Evolutionary conservation across 192 early-diverging fungal genomes (phyloP).

Genomic region (Cetraspora pellucida): DNA sequence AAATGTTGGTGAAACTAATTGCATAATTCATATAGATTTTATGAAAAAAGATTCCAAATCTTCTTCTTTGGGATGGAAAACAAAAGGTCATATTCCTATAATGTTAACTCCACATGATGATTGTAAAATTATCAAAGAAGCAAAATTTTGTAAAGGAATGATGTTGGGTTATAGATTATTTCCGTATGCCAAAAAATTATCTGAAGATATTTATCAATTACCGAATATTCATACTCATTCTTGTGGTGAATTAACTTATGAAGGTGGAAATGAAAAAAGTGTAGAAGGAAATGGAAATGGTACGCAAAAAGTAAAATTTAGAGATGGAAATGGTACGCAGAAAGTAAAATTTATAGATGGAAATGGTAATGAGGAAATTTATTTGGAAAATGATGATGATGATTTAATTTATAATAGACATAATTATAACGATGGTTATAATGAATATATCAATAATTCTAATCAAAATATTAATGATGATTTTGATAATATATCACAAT

Average conservation of each 20-base stretch:
- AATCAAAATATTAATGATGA: background rate
- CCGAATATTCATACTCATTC: background rate
- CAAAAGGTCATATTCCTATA: constrained; percentile 17
- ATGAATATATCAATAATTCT: background rate
- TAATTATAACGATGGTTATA: background rate
- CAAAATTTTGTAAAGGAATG: constrained; percentile 8
- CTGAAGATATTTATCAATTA: background rate
- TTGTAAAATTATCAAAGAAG: background rate
- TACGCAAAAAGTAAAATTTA: too few relatives aligned
- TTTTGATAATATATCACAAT: background rate
- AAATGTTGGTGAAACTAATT: background rate
- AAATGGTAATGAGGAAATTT: background rate
- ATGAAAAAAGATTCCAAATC: background rate
- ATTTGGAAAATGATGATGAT: background rate
- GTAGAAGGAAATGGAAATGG: too few relatives aligned
- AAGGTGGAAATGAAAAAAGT: too few relatives aligned
- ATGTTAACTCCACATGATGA: background rate
- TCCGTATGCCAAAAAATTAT: background rate
- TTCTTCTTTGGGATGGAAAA: constrained; percentile 4
- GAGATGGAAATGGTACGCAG: background rate
- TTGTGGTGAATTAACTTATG: too few relatives aligned
- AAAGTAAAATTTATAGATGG: background rate
- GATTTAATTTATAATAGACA: background rate
- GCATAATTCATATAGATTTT: background rate
- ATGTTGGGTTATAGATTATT: constrained; percentile 5